Evolutionary conservation across 495 filamentous ascomycete species (phyloP), one percentile per base, ranked within the genome.

Genomic region (Collariella sp.): DNA sequence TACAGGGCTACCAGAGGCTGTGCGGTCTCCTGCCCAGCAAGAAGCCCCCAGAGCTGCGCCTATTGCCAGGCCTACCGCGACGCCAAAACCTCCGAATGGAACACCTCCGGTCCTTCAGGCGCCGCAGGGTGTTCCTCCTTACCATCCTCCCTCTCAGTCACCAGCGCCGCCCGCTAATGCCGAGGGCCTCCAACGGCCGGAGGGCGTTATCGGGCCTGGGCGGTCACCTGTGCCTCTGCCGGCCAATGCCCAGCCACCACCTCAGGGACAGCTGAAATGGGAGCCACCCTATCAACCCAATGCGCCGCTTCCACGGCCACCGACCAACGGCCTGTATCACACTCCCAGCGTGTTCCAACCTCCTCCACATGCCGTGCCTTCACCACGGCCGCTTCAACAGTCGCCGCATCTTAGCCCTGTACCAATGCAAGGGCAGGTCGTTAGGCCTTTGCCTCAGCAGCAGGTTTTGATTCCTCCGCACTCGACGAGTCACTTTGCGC

Each of bases 231-330:
- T 26, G 1, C 46, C 41, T 26, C 50, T n/a, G 34, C 54, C 50
- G 2, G 15, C 43, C 5, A 46, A 35, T 24, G 38, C 47, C 23
- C 62, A 60, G 34, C 16, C 48, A 22, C 43, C 51, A 24, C 38
- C 55, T 44, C 63, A 64, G 33, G 65, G 60, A 5, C 56, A 66
- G 24, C 62, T 73, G 43, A 76, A 74, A 61, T 78, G 75, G 76
- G 77, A 79, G 52, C 72, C 71, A 7, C 73, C 67, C 7, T 80
- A 79, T 48, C 75, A 76, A 47, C 71, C 65, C 42, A 53, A 56
- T 39, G 46, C 53, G 5, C 45, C 50, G 26, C 61, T 57, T 41
- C 71, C 53, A 46, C 66, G 46, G n/a, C 51, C n/a, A 38, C 26
- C 33, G 43, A 59, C 11, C 43, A 52, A 40, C 31, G 49, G 33